Percentiles rank a stretch among this genome's conserved stretches.
Evolutionary conservation across 2,329 filamentous ascomycete species (phyloP).

Genomic region (Gaeumannomyces sp.): DNA sequence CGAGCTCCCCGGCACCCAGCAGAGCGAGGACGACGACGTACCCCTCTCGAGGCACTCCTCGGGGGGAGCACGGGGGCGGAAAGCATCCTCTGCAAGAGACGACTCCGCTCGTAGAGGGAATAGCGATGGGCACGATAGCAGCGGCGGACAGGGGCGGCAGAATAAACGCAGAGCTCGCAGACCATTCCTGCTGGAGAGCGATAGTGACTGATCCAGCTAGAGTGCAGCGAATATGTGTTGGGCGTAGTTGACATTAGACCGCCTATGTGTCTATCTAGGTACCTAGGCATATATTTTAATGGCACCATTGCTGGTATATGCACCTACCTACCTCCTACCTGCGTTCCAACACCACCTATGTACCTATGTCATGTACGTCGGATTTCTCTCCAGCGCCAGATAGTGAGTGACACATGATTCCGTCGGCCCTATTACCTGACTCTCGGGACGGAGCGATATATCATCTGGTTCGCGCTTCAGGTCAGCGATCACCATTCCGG

Average conservation of each 20-base stretch:
- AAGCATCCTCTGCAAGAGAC: not conserved
- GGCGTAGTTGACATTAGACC: not conserved
- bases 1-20: slow-evolving; percentile 3
- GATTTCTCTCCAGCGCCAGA: not conserved
- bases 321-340: not conserved
- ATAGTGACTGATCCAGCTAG: not conserved
- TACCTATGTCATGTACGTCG: too few relatives aligned
- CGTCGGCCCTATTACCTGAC: not conserved
- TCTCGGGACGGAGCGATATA: not conserved
- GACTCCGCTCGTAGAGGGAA: not conserved
- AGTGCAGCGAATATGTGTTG: slow-evolving; percentile 2
- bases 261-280: not conserved
- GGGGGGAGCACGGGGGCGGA: not conserved
- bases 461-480: not conserved
- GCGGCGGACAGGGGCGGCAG: not conserved
- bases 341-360: not conserved
- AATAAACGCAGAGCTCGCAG: slow-evolving; percentile 1
- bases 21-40: slow-evolving; percentile 8
- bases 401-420: not conserved
- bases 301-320: too few relatives aligned
- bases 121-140: not conserved
- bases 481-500: not conserved
- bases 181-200: not conserved
- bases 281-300: too few relatives aligned
- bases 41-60: slow-evolving; percentile 3